Evolutionary conservation across 129 eudicot genomes (phyloP).

Genomic region (Ambrosia artemisiifolia): DNA sequence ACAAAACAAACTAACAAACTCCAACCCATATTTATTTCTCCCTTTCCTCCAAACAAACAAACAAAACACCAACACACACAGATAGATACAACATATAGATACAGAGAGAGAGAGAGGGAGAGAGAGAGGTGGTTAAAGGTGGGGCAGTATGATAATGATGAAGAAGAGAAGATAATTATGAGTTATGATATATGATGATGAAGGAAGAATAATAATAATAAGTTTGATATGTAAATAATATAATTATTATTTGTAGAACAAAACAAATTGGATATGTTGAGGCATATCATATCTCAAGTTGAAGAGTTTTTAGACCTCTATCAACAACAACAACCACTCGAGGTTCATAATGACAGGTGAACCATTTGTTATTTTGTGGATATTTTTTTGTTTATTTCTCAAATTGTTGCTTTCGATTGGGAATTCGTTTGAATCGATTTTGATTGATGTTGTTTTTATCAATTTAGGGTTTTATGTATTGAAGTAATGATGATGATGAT

Average conservation of each 20-base stretch:
- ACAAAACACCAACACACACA: not conserved
- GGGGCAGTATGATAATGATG: slow-evolving; percentile 26
- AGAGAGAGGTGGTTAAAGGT: slow-evolving; percentile 10
- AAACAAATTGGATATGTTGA: slow-evolving; percentile 44
- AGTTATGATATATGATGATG: slow-evolving; percentile 3
- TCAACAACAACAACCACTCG: slow-evolving; percentile 25
- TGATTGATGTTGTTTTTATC: not conserved
- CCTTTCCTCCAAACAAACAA: slow-evolving; percentile 12
- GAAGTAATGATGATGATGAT: too few species aligned
- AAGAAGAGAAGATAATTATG: slow-evolving; percentile 5
- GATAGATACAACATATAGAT: slow-evolving; percentile 16
- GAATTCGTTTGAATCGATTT: not conserved
- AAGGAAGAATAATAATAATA: not conserved
- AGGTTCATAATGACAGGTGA: slow-evolving; percentile 29
- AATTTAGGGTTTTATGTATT: not conserved
- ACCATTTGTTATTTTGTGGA: not conserved
- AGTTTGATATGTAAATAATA: slow-evolving; percentile 21
- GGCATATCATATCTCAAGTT: slow-evolving; percentile 61
- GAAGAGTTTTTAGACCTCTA: slow-evolving; percentile 47
- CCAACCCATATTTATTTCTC: not conserved
- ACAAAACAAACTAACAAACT: not conserved
- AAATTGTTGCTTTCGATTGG: not conserved
- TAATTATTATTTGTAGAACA: slow-evolving; percentile 30
- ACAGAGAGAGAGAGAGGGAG: slow-evolving; percentile 14
- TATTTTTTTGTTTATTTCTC: not conserved